These are phyloP conservation scores for Macrophomina pseudophaseolina DNA, from an alignment of 2,329 filamentous ascomycete species.

Conservation along the genomic window DNA sequence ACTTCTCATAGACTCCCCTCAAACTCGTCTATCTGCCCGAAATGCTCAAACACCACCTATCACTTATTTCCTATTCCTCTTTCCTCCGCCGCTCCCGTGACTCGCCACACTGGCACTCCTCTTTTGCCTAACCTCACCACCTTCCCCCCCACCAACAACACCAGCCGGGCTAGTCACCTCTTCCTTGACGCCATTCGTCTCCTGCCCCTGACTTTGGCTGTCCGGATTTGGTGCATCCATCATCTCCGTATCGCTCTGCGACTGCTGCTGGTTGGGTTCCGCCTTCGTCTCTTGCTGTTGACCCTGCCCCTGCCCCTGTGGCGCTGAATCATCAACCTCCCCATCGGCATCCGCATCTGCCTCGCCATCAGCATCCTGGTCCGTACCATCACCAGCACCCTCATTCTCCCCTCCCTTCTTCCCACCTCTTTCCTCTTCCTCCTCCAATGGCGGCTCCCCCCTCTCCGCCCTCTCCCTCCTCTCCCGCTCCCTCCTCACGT, in stretches of 20 bases:
- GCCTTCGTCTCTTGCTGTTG: not conserved
- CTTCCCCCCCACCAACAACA: conserved; percentile 29
- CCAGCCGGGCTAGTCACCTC: conserved; percentile 1
- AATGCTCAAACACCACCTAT: not conserved
- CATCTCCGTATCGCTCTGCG: conserved; percentile 9
- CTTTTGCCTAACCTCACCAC: conserved; percentile 60
- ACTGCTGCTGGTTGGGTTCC: not conserved
- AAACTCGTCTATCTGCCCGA: too few relatives aligned
- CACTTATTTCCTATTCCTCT: conserved; percentile 39
- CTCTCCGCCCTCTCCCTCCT: conserved; percentile 28
- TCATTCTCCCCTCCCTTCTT: not conserved
- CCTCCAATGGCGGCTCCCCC: conserved; percentile 35
- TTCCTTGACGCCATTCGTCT: conserved; percentile 9
- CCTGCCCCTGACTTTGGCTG: not conserved
- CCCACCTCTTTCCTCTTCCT: conserved; percentile 30
- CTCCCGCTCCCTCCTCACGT: conserved; percentile 43
- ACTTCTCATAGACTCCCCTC: too few relatives aligned
- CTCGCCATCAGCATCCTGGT: not conserved
- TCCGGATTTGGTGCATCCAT: conserved; percentile 3
- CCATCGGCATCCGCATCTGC: conserved; percentile 28
- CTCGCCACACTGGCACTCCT: conserved; percentile 84
- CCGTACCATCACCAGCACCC: not conserved
- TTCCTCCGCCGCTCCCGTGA: conserved; percentile 42
- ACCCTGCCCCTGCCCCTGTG: not conserved
- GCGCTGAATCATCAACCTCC: conserved; percentile 35